Evolutionary conservation across 352 stramenopile species (phyloP), one percentile per base, ranked within the genome.

Genomic region (Pythium oligandrum): DNA sequence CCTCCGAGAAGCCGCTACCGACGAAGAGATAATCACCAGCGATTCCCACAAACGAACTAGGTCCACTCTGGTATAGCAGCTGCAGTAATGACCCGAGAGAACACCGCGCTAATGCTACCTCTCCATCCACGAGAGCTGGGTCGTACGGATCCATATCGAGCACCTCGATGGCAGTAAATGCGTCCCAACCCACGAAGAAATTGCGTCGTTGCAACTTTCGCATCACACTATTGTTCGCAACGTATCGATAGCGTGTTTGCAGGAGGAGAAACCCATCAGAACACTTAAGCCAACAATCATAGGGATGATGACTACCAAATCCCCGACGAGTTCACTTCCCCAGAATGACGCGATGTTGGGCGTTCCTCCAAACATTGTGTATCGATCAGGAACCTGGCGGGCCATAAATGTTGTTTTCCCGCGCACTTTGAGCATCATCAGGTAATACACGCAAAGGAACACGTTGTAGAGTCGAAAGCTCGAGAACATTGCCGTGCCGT

Each of bases 401-500:
- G 65, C 53, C 73, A 83, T 81, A 44, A 83, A 79, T 4, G 73
- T 69, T 0, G 73, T 70, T 4, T 48, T 51, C 4, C 73, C 73
- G 2, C 61, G 57, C 31, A 63, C 44, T 11, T 63, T 52, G 6
- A 83, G 59, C 6, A 87, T 46, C 8, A 78, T 43, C 42, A 62
- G 78, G 1, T 85, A 46, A 2, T 77, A 32, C 37, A 78, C 53
- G 40, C 63, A 83, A 0, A 83, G 64, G 45, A 83, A 49, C 6
- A 83, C 40, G 38, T 63, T 82, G 65, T 81, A 85, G n/a, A 83
- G 42, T 48, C 83, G 83, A 59, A 82, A 87, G 38, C 56, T 80
- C 38, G 80, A 17, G 45, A 87, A 87, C 6, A 87, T 44, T 3
- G 73, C 51, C 8, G 53, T 66, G 0, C 61, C 60, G 51, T 87